Base-by-base conservation (phyloP, 129 eudicot genomes). In the Lonicera japonica region DNA sequence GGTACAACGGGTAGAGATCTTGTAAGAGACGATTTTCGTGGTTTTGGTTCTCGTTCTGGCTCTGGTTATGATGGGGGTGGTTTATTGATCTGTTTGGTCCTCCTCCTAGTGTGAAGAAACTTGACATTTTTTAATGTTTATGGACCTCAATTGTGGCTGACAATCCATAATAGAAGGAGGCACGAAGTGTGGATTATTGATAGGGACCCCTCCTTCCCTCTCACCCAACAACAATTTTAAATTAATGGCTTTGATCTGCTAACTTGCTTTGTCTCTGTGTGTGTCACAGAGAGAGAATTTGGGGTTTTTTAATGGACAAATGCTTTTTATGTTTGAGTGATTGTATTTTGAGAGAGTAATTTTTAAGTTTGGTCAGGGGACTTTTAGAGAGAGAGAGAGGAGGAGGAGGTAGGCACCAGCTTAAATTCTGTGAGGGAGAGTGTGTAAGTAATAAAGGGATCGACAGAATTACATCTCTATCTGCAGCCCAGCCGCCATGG, bases 101-200 rank as follows among this genome's bases (percentile, higher is more conserved):
- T 68, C 72, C 76, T 62, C 78, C 87, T 83, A 87, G 85, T 52
- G 95, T 83, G 77, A 87, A 87, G 75, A 83, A 80, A 61, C 74
- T 88, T 54, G 96, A 85, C 96, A 88, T 88, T 59, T 78, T 65
- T 69, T 23, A 25, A 53, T 61, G 61, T 70, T 58, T 47, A 73
- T 60, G 54, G 41, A 72, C 72, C 64, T 69, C 71, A 73, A 73
- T 79, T 64, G 77, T 74, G 81, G 72, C 75, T 71, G 79, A 71
- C 23, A 70, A 73, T 74, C 90, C 95, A 82, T 82, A 82, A 78
- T 81, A 62, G 46, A 67, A 61, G 17, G 12, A 10, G 13, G 16
- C 13, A 43, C 13, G 13, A 29, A 6, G 36, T 2, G 50, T 43
- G 50, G 16, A 8, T 43, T 43, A 46, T n/a, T 34, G 39, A 29